Evolutionary conservation across 176 grass and related monocot genomes (phyloP).

Genomic region (Miscanthus lutarioriparius): DNA sequence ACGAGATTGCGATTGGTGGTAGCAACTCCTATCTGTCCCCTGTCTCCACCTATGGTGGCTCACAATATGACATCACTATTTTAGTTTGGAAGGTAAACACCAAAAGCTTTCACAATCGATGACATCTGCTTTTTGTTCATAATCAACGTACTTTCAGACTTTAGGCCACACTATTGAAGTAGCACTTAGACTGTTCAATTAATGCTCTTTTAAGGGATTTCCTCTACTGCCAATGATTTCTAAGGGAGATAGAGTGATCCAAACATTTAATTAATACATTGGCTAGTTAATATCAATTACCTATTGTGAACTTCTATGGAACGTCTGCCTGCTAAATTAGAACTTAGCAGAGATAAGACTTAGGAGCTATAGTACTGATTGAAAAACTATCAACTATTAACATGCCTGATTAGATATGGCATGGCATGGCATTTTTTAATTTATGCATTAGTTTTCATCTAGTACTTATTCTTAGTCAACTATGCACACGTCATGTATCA

Average conservation of each 20-base stretch:
- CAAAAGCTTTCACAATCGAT: neutral
- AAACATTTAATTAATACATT: neutral
- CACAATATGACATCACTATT: neutral
- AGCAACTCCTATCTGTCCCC: neutral
- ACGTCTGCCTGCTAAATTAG: too few relatives aligned
- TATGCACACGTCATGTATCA: too few relatives aligned
- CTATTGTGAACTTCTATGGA: too few relatives aligned
- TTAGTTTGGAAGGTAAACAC: neutral
- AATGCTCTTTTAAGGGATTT: neutral
- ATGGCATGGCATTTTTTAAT: neutral
- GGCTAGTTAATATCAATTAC: neutral
- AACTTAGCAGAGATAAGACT: neutral
- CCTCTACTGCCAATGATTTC: neutral
- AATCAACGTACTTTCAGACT: neutral
- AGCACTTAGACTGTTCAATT: neutral
- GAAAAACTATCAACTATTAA: neutral
- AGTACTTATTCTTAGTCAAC: too few relatives aligned
- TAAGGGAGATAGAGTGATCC: neutral
- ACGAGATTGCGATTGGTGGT: constrained; percentile 35
- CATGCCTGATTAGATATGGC: neutral
- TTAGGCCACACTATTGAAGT: neutral
- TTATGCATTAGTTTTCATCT: neutral
- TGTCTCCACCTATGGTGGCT: neutral
- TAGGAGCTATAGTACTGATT: neutral
- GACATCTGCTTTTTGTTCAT: neutral